Conservation (phyloP, 1,284 basidiomycete genomes). For the Tilletiopsis washingtonensis region DNA sequence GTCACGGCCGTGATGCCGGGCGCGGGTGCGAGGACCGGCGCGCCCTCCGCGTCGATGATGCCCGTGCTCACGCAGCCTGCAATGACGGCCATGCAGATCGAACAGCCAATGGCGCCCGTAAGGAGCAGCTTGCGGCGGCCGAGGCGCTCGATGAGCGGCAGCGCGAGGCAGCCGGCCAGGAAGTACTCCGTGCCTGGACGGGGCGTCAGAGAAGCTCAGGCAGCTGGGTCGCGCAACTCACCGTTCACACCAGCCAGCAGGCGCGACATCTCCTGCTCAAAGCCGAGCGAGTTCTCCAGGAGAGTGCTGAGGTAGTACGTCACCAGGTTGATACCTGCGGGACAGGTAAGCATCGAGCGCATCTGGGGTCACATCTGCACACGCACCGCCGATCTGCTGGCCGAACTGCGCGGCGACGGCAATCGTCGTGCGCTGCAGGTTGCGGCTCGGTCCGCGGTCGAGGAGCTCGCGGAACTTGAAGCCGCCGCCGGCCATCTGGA, state of each 20-base stretch:
- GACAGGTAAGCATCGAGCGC: too few relatives aligned
- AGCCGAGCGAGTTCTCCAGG: conserved; percentile 8
- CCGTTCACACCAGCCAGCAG: conserved; percentile 2
- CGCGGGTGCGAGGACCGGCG: not conserved
- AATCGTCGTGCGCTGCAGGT: conserved; percentile 3
- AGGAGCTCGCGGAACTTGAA: conserved; percentile 4
- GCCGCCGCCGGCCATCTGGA: conserved; percentile 3
- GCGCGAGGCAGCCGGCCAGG: not conserved
- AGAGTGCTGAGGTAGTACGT: conserved; percentile 53
- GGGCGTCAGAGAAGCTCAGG: conserved; percentile 1
- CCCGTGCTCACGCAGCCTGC: conserved; percentile 5
- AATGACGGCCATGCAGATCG: conserved; percentile 36
- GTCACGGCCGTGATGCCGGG: conserved; percentile 1
- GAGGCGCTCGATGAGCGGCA: conserved; percentile 17
- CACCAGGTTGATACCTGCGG: conserved; percentile 58
- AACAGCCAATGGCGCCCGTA: conserved; percentile 31
- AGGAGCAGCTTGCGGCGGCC: conserved; percentile 44
- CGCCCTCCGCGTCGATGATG: not conserved
- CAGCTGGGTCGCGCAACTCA: not conserved
- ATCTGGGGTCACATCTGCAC: too few relatives aligned
- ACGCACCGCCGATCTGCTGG: conserved; percentile 6
- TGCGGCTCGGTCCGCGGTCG: conserved; percentile 1
- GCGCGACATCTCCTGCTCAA: not conserved
- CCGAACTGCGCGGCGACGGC: conserved; percentile 3
- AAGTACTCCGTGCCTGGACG: conserved; percentile 8